Base-by-base conservation (phyloP, 2,329 filamentous ascomycete genomes). In the Cyclaneusma minus region DNA sequence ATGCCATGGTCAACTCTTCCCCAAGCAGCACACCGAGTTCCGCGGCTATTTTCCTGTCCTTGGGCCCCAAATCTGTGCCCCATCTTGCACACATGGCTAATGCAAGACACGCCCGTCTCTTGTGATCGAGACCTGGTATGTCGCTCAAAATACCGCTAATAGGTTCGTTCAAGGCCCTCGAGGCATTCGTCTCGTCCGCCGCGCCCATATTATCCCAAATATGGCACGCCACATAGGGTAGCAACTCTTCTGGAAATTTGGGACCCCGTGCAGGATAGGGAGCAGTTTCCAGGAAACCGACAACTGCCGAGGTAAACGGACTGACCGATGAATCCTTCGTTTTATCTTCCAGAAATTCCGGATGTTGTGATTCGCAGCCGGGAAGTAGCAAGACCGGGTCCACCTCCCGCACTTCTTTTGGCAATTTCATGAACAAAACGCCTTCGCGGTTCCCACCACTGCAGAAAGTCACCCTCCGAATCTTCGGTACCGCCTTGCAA, bases 401-500 rank as follows among this genome's bases (percentile, higher is more conserved):
- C 36, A 68, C 61, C 25, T 70, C 64, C 29, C 78, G 68, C 10
- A 77, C 49, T 0, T 59, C 46, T 0, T 49, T 38, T 0, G 69
- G 59, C 7, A 93, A 62, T 33, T 63, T 72, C 50, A 79, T 70
- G 52, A 82, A 83, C 20, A 93, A 55, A 22, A 73, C 73, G 1
- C 85, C 85, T 50, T 93, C 84, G 21, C 84, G 63, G 34, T 93
- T 85, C 6, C 84, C 85, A 12, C 85, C 82, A 39, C 82, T 76
- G 45, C 83, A 91, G 51, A 93, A 94, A 1, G 75, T 76, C 3
- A 85, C 79, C 13, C 67, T 62, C 22, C 69, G 68, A 37, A 92
- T 75, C 22, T 61, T 61, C 4, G 79, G 79, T 3, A 92, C 61
- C 1, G 72, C 67, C 21, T 66, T 56, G 16, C 76, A 59, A 10